phyloP scores from a whole-genome alignment of 495 filamentous ascomycete species.

The Penicillium riverlandense region DNA sequence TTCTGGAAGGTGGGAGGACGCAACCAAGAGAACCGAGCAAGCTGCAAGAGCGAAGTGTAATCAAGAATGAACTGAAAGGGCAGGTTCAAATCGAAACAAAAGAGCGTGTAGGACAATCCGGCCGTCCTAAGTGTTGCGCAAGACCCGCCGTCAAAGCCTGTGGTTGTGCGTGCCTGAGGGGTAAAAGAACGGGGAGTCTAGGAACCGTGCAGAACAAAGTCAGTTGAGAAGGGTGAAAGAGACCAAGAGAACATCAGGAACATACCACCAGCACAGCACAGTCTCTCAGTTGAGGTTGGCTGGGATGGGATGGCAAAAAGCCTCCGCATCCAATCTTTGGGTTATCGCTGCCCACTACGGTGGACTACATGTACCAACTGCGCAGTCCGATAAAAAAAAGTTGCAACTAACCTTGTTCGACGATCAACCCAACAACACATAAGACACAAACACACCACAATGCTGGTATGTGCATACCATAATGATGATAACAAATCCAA shows the following conservation, averaged over 20 bases:
- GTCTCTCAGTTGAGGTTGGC: conserved; percentile 8
- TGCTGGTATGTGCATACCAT: conserved; percentile 31
- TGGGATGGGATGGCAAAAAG: conserved; percentile 8
- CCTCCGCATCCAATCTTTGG: conserved; percentile 27
- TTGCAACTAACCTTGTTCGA: conserved; percentile 11
- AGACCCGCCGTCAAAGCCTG: conserved; percentile 4
- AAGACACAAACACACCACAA: conserved; percentile 13
- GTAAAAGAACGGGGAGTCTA: conserved; percentile 13
- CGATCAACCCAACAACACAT: too few relatives aligned
- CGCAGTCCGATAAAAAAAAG: conserved; percentile 40
- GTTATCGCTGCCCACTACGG: conserved; percentile 34
- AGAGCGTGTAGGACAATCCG: conserved; percentile 24
- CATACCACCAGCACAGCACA: conserved; percentile 15
- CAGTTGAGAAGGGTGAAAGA: background rate
- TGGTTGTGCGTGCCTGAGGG: conserved; percentile 17
- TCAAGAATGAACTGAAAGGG: background rate
- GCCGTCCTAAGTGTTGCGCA: conserved; percentile 14
- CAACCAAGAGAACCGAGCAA: background rate
- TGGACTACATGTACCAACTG: conserved; percentile 14
- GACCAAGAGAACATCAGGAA: background rate
- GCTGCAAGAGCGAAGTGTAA: conserved; percentile 7
- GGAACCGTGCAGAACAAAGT: background rate
- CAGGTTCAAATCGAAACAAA: conserved; percentile 11
- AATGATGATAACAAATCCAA: too few relatives aligned
- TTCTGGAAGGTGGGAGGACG: too few relatives aligned